Conservation (phyloP, 1,139 yeast genomes). For the Scheffersomyces quercinus region DNA sequence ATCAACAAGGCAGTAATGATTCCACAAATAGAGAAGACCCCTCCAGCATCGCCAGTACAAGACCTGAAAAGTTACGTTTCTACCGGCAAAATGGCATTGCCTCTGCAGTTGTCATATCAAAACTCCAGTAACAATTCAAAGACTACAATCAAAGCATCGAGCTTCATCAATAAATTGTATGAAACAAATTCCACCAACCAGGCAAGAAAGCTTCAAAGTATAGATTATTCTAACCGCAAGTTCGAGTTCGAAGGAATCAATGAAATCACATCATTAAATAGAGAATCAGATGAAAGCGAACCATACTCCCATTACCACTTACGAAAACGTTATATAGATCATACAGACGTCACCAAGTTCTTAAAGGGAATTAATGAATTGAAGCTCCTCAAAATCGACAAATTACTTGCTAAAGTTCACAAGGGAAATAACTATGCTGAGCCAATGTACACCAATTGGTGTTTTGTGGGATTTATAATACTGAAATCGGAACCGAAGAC, state of each 20-base stretch:
- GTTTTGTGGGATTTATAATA: constrained; percentile 66
- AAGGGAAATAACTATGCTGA: constrained; percentile 66
- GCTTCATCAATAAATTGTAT: constrained; percentile 12
- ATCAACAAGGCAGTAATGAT: not conserved
- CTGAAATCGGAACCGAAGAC: constrained; percentile 54
- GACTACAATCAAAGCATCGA: constrained; percentile 6
- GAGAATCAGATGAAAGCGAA: constrained; percentile 14
- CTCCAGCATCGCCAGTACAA: not conserved
- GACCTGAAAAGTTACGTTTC: not conserved
- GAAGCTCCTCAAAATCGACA: constrained; percentile 56
- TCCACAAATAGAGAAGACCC: not conserved
- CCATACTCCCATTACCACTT: constrained; percentile 16
- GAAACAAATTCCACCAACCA: constrained; percentile 8
- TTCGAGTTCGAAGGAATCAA: constrained; percentile 19
- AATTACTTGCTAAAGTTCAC: constrained; percentile 59
- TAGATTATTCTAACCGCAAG: constrained; percentile 17
- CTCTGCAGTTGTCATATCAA: too few relatives aligned
- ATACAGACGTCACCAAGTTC: constrained; percentile 28
- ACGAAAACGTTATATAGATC: constrained; percentile 47
- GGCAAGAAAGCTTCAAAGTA: constrained; percentile 6
- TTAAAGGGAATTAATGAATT: constrained; percentile 19
- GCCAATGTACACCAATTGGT: constrained; percentile 76
- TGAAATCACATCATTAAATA: constrained; percentile 5
- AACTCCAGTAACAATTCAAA: not conserved
- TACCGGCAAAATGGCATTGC: not conserved